Evolutionary conservation across 2,329 filamentous ascomycete genomes (phyloP), one percentile per base, ranked within the genome.

Genomic region (Fusarium goolgardi): DNA sequence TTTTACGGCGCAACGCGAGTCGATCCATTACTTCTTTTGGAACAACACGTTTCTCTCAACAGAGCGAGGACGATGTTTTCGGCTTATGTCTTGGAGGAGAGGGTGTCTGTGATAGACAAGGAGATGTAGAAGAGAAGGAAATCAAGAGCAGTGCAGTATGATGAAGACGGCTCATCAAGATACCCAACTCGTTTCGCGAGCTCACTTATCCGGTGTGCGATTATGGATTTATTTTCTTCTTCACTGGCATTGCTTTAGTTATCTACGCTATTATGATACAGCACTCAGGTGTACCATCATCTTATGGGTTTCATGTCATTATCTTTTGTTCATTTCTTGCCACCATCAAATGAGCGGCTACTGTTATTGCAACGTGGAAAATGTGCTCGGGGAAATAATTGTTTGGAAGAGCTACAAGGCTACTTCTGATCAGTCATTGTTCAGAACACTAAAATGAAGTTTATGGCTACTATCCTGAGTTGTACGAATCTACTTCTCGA

Each of bases 141-240:
- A 68, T 60, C 54, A 55, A 58, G 67, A 62, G 67, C 65, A 58
- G 60, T 59, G 64, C 67, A 72, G 68, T 66, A 67, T 63, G 68
- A 66, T 66, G 68, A 71, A 71, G 66, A 70, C 71, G 71, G 72
- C 75, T 74, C 72, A 75, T 71, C 69, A 77, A 79, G 78, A 80
- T 80, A 80, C 78, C 78, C 78, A 79, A 77, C 76, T 78, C 75
- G 71, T 73, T 73, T 68, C 63, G 69, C 74, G 76, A 76, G 75
- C 76, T 77, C 76, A 75, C 76, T 76, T 71, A 73, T 75, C 75
- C 74, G 72, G 75, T 73, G 71, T 71, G 74, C 73, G 64, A 76
- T 67, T 71, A 67, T 73, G 71, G 67, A 73, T 59, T 69, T 68
- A 66, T 75, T 63, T 67, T 63, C 51, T 67, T 71, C 62, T 68